Evolutionary conservation across 2,329 filamentous ascomycete genomes (phyloP), one percentile per base, ranked within the genome.

Genomic region (Fusarium tjaetaba): DNA sequence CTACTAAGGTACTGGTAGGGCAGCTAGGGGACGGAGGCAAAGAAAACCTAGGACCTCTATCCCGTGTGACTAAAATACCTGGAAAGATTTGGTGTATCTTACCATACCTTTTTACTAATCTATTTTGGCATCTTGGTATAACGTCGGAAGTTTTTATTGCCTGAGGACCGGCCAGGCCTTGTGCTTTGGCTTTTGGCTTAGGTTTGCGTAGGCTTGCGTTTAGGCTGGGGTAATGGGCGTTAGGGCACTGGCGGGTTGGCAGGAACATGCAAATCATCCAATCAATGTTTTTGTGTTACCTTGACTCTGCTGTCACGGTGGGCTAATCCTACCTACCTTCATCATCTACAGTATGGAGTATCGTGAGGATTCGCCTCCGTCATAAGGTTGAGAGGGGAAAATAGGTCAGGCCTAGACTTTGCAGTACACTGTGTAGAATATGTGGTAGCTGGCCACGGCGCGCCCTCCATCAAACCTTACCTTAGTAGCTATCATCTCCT

Each of bases 221-320:
- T 51, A 26, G 42, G 42, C 56, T 45, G 56, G 56, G 45, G 61
- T 61, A 61, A 64, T 61, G 61, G 61, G 68, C 32, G 46, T 53
- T 41, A 55, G 53, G 60, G 60, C 60, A 70, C 53, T 65, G 59
- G 65, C 42, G 42, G 53, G 48, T 65, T 70, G 42, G 59, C 53
- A 70, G 60, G 65, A 55, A 64, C 52, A 48, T 45, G 45, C 26
- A 55, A 68, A 71, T 48, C 52, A 45, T 73, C 70, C 66, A 70
- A 70, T 70, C 51, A 70, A 36, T 70, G 30, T 43, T 59, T 43
- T 73, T 73, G 70, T 66, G 70, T 68, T 73, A 68, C 66, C 57
- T 63, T 46, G 58, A 71, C 52, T 71, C 32, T 30, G 49, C 41
- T 74, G 71, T 71, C 67, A 68, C 70, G 61, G 48, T 66, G 71